Evolutionary conservation across 768 basidiomycete species (phyloP).

Genomic region (Pisolithus albus): DNA sequence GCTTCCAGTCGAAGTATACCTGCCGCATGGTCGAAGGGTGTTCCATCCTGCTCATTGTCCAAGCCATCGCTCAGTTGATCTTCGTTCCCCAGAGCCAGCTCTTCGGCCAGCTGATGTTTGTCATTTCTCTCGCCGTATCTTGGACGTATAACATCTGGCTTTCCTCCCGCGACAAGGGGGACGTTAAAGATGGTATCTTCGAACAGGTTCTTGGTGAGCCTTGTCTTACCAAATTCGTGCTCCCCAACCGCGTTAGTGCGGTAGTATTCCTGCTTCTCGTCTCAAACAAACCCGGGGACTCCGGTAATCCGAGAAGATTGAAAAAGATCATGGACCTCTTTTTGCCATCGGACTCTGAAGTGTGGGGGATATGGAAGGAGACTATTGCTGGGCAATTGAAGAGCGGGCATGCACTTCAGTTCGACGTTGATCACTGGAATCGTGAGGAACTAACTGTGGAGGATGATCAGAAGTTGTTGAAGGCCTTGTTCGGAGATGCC

Average conservation of each 20-base stretch:
- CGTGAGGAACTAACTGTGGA: too few relatives aligned
- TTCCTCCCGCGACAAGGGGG: constrained; percentile 26
- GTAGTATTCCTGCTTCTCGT: constrained; percentile 9
- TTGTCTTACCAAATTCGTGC: constrained; percentile 4
- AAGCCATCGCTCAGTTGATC: too few relatives aligned
- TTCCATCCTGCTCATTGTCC: too few relatives aligned
- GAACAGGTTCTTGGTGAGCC: not conserved
- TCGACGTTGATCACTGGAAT: too few relatives aligned
- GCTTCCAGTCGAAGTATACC: not conserved
- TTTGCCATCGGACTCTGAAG: too few relatives aligned
- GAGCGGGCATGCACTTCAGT: not conserved
- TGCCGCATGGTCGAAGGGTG: not conserved
- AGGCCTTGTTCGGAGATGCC: not conserved
- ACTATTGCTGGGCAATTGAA: not conserved
- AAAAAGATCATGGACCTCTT: too few relatives aligned
- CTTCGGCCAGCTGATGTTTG: too few relatives aligned
- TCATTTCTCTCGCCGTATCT: constrained; percentile 8
- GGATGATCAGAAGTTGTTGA: not conserved
- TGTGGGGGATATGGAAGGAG: too few relatives aligned
- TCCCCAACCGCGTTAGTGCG: constrained; percentile 8
- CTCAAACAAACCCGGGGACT: not conserved
- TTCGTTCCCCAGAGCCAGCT: too few relatives aligned
- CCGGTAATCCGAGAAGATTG: not conserved
- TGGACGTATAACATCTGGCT: constrained; percentile 27
- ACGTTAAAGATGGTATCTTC: constrained; percentile 6